phyloP scores from a whole-genome alignment of 169 alveolate species.

The Plasmodium malariae region DNA sequence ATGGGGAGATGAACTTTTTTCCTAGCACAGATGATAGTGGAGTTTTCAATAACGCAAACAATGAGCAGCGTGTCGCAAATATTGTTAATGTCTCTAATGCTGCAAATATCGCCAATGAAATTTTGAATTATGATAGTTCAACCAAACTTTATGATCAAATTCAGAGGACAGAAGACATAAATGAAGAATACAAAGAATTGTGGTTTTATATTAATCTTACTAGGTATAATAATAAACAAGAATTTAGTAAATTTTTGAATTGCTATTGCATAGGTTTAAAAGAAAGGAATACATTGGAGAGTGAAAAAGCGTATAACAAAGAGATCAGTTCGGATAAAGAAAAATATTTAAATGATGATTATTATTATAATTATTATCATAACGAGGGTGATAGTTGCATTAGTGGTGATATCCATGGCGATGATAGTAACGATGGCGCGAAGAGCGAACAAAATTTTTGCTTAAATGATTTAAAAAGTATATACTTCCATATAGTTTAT shows the following conservation, averaged over 20 bases:
- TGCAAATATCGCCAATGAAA: too few relatives aligned
- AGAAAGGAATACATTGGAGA: neutral
- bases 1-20: neutral
- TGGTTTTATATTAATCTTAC: constrained; percentile 30
- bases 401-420: too few relatives aligned
- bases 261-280: neutral
- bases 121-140: too few relatives aligned
- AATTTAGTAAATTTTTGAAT: constrained; percentile 23
- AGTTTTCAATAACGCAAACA: too few relatives aligned
- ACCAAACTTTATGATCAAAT: too few relatives aligned
- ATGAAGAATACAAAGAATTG: constrained; percentile 40
- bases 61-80: too few relatives aligned
- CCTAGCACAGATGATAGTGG: too few relatives aligned
- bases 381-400: too few relatives aligned
- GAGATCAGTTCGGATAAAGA: neutral
- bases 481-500: constrained; percentile 43
- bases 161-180: neutral
- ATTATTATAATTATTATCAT: too few relatives aligned
- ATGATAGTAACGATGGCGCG: too few relatives aligned
- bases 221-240: constrained; percentile 23
- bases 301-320: neutral
- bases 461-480: constrained; percentile 47
- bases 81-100: too few relatives aligned
- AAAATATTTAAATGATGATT: neutral
- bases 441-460: constrained; percentile 38